These are phyloP conservation scores for Colletotrichum sp. DNA, from an alignment of 2,329 filamentous ascomycete species.

Conservation along the genomic window DNA sequence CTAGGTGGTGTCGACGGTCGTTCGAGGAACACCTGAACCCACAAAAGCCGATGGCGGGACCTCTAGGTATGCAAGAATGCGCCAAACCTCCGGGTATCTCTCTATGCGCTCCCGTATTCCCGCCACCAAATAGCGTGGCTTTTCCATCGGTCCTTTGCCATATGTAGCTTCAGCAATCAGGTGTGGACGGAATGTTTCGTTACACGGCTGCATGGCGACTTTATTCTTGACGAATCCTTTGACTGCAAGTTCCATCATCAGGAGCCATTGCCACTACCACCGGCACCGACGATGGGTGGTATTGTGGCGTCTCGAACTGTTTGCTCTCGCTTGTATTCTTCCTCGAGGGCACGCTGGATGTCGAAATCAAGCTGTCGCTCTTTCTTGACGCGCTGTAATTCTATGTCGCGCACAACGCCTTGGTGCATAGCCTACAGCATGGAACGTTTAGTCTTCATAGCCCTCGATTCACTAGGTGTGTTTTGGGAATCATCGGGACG, in stretches of 20 bases:
- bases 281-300: not conserved
- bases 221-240: not conserved
- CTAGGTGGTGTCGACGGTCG: not conserved
- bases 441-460: not conserved
- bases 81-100: not conserved
- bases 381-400: constrained; percentile 87
- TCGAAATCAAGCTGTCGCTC: constrained; percentile 96
- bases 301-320: constrained; percentile 63
- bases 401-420: constrained; percentile 92
- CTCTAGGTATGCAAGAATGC: not conserved
- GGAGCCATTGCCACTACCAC: not conserved
- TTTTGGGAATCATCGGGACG: not conserved
- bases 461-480: not conserved
- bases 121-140: not conserved
- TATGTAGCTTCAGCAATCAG: not conserved
- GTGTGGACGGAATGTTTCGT: not conserved
- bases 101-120: not conserved
- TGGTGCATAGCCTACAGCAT: constrained; percentile 88
- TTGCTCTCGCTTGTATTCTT: constrained; percentile 90
- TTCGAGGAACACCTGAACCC: not conserved
- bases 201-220: not conserved
- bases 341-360: constrained; percentile 83
- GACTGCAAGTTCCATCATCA: not conserved
- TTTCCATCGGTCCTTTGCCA: not conserved
- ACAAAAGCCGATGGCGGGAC: not conserved